These are phyloP conservation scores for Jacaranda mimosifolia DNA, from an alignment of 257 asterid species.

Conservation along the genomic window DNA sequence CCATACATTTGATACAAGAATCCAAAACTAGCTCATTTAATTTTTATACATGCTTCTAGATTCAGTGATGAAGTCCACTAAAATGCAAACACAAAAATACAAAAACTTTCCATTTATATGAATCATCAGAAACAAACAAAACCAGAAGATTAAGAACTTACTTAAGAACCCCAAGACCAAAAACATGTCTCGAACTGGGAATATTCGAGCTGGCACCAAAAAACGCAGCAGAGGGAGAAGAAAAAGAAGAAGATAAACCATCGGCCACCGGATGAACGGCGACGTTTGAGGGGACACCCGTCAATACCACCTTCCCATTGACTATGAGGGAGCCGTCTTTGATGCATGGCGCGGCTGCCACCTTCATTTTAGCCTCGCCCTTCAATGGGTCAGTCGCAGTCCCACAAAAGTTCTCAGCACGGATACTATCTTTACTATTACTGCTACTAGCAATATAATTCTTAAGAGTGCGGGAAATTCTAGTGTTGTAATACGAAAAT, in stretches of 20 bases:
- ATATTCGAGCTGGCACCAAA: slow-evolving; percentile 54
- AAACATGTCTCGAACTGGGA: slow-evolving; percentile 55
- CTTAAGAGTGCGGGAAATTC: neutral
- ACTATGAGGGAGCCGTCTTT: slow-evolving; percentile 52
- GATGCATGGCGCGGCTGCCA: slow-evolving; percentile 48
- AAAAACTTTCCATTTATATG: neutral
- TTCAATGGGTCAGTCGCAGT: slow-evolving; percentile 31
- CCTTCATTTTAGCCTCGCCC: slow-evolving; percentile 51
- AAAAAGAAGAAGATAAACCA: slow-evolving; percentile 28
- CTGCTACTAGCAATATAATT: neutral
- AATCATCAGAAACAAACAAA: neutral
- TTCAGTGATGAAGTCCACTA: neutral
- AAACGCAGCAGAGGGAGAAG: slow-evolving; percentile 42
- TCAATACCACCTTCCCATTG: slow-evolving; percentile 52
- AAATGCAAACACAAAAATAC: neutral
- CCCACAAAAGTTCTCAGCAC: slow-evolving; percentile 6
- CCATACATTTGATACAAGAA: neutral
- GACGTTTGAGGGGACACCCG: slow-evolving; percentile 56
- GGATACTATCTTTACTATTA: neutral
- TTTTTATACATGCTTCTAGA: slow-evolving; percentile 2
- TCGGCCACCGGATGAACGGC: slow-evolving; percentile 49
- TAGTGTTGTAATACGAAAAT: slow-evolving; percentile 11
- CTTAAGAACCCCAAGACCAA: slow-evolving; percentile 62
- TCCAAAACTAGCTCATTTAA: neutral
- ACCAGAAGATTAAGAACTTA: slow-evolving; percentile 34